Conservation (phyloP, 257 asterid species). For the Eucommia ulmoides region DNA sequence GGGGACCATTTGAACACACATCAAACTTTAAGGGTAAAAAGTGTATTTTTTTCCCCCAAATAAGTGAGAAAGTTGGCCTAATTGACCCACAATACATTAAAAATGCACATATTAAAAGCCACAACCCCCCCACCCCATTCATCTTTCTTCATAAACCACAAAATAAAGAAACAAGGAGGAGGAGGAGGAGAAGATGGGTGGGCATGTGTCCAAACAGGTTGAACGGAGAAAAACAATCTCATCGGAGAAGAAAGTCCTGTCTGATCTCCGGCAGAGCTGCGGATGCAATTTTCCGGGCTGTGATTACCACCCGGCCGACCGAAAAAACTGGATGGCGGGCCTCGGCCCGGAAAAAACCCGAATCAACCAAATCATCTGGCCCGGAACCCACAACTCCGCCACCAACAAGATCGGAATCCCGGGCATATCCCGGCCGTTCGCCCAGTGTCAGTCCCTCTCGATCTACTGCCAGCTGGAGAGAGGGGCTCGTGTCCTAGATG, state of each 20-base stretch:
- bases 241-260: slow-evolving; percentile 38
- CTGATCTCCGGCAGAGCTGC: slow-evolving; percentile 23
- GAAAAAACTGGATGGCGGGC: slow-evolving; percentile 65
- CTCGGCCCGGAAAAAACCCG: slow-evolving; percentile 34
- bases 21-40: too few relatives aligned
- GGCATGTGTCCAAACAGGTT: slow-evolving; percentile 39
- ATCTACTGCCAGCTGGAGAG: slow-evolving; percentile 53
- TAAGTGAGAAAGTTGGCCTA: too few relatives aligned
- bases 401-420: slow-evolving; percentile 76
- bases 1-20: too few relatives aligned
- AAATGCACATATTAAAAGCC: not conserved
- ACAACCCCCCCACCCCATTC: too few relatives aligned
- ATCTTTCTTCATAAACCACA: not conserved
- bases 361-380: slow-evolving; percentile 73
- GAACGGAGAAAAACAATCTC: slow-evolving; percentile 41
- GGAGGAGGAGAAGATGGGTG: slow-evolving; percentile 51
- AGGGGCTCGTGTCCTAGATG: slow-evolving; percentile 62
- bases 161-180: slow-evolving; percentile 1
- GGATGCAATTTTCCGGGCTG: slow-evolving; percentile 51
- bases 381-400: slow-evolving; percentile 93
- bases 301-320: slow-evolving; percentile 49
- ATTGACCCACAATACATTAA: not conserved
- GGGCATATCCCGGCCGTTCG: slow-evolving; percentile 59
- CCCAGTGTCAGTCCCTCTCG: slow-evolving; percentile 68
- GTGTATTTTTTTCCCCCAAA: too few relatives aligned